Evolutionary conservation across 2,329 filamentous ascomycete genomes (phyloP), one percentile per base, ranked within the genome.

Genomic region (Mycosphaerelloides madeirae): DNA sequence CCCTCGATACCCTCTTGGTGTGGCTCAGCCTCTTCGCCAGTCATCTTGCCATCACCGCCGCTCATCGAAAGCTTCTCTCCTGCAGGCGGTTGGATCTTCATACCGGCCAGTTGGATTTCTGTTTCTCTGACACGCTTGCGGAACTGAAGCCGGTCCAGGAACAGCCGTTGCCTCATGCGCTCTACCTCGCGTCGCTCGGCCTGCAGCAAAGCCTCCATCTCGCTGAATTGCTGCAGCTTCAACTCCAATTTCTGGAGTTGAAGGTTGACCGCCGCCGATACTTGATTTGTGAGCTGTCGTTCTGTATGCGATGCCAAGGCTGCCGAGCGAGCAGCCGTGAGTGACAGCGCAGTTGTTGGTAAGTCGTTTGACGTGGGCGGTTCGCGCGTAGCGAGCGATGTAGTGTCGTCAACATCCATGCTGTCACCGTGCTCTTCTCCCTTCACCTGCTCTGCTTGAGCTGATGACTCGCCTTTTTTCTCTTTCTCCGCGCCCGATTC

Each of bases 211-310:
- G 86, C 79, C 68, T 98, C 93, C 78, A 98, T 90, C 66, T 98
- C 93, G 59, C 87, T 85, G 69, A 98, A 98, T 65, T 97, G 95
- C 61, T 88, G 84, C 48, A 98, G 77, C 70, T 98, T 98, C 58
- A 97, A 74, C 68, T 97, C 89, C 50, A 97, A 82, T 70, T 98
- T 98, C 63, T 95, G 85, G 28, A 97, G 75, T n/a, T 87, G 91
- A 11, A 95, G 77, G 63, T 98, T 98, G 41, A 95, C 87, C 0
- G 89, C 88, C 5, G 89, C 85, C 2, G 89, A 91, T 8, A 98
- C 87, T 36, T 97, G 80, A 13, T 89, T 85, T 15, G 90, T 95
- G 80, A 97, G 93, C 68, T 96, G 89, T 46, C 94, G 86, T 68
- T 98, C 93, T 67, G 97, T 91, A 58, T 97, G 89, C 3, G 91